Base-by-base conservation (phyloP, 1,284 basidiomycete genomes). In the Moesziomyces globuligerus region DNA sequence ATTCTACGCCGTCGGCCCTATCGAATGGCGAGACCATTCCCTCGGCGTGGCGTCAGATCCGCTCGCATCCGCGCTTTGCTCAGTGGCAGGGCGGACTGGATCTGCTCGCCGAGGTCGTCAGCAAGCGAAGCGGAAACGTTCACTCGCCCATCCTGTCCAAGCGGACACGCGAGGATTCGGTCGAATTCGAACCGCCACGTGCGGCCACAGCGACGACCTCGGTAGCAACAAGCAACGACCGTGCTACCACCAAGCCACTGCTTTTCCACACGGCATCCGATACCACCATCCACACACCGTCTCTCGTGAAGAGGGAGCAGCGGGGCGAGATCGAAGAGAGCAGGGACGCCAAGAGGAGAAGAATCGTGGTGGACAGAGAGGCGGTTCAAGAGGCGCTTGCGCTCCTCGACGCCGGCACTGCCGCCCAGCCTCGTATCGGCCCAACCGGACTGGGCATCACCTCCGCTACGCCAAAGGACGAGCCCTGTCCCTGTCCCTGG, bases 61-160 rank as follows among this genome's bases (percentile, higher is more conserved):
- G 78, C 15, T 62, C 61, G n/a, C 80, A 81, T 32, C 79, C 79
- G 8, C 67, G 69, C 37, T 81, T 79, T 59, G 49, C 61, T 3
- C 59, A 69, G 36, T 79, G 70, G 58, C 54, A 64, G 25, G 79
- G 76, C 10, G 79, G 80, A 3, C 56, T 81, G n/a, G 70, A 76
- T 18, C 57, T 81, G 18, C 74, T 81, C 15, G 80, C 80, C 8
- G 79, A 81, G 24, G 76, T 81, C 10, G 77, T 81, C 15, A 66
- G 70, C 28, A 67, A 68, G 37, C 56, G 75, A 0, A 55, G 50
- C 17, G 69, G 69, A 18, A 67, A 60, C 24, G 49, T 71, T 15
- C 46, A 61, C n/a, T 72, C 69, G 17, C 69, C 69, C 1, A 48
- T 67, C 1, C 52, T 72, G 2, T 36, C 64, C 11, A 59, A 74